These are phyloP conservation scores for Staphylotrichum longicolle DNA, from an alignment of 495 filamentous ascomycete species.

Conservation along the genomic window DNA sequence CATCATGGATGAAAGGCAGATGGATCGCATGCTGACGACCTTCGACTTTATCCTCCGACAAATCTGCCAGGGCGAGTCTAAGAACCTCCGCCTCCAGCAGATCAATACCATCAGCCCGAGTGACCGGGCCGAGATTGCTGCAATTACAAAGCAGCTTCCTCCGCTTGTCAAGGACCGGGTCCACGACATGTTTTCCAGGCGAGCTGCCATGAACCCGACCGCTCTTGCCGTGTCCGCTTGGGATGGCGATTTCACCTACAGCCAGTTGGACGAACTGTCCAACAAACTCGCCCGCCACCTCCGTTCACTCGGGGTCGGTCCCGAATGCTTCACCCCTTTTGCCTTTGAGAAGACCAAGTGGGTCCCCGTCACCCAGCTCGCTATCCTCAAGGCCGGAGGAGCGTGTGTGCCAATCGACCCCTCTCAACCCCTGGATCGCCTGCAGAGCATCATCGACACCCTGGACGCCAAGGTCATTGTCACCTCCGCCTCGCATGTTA, in stretches of 20 bases:
- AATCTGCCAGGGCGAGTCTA: slow-evolving; percentile 13
- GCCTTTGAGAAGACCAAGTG: slow-evolving; percentile 55
- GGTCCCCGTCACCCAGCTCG: slow-evolving; percentile 48
- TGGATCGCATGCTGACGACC: slow-evolving; percentile 10
- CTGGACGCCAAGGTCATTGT: slow-evolving; percentile 37
- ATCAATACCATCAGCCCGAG: slow-evolving; percentile 15
- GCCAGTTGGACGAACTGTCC: slow-evolving; percentile 41
- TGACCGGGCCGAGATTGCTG: slow-evolving; percentile 7
- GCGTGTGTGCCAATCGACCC: slow-evolving; percentile 57
- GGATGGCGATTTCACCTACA: slow-evolving; percentile 60
- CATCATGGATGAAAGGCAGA: slow-evolving; percentile 14
- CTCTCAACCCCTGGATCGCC: slow-evolving; percentile 50
- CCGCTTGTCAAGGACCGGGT: slow-evolving; percentile 30
- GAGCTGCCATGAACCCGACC: slow-evolving; percentile 30
- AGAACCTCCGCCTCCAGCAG: slow-evolving; percentile 8
- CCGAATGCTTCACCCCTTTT: slow-evolving; percentile 52
- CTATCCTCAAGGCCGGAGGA: slow-evolving; percentile 51
- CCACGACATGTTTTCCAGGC: slow-evolving; percentile 41
- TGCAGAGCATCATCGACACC: slow-evolving; percentile 33
- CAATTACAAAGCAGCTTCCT: slow-evolving; percentile 3
- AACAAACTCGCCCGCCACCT: slow-evolving; percentile 42
- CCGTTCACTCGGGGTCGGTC: slow-evolving; percentile 38
- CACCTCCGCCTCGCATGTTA: slow-evolving; percentile 11
- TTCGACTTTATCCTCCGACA: slow-evolving; percentile 12
- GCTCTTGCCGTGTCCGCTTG: slow-evolving; percentile 43